phyloP scores from a whole-genome alignment of 2,329 filamentous ascomycete species.

The Escovopsis sp. region DNA sequence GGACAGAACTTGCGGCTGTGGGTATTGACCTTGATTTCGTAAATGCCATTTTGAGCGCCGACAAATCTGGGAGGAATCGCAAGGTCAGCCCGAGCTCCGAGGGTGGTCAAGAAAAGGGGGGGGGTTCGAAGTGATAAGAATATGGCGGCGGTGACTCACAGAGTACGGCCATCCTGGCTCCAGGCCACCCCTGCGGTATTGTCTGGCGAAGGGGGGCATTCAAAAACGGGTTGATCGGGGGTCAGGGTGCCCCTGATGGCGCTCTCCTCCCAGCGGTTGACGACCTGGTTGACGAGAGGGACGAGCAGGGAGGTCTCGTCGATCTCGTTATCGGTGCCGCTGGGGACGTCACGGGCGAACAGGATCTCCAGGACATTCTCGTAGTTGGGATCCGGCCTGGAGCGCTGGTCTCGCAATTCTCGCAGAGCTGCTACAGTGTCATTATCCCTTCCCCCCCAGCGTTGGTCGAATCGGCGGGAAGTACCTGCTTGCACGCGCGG shows the following conservation, averaged over 20 bases:
- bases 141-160: too few species aligned
- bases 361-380: slow-evolving; percentile 24
- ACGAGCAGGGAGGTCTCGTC: slow-evolving; percentile 23
- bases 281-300: slow-evolving; percentile 23
- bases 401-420: slow-evolving; percentile 21
- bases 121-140: too few species aligned
- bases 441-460: slow-evolving; percentile 20
- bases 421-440: slow-evolving; percentile 23
- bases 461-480: slow-evolving; percentile 15
- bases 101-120: not conserved
- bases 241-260: slow-evolving; percentile 17
- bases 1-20: slow-evolving; percentile 45
- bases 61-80: slow-evolving; percentile 33
- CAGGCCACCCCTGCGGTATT: slow-evolving; percentile 48
- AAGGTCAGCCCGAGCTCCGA: slow-evolving; percentile 8
- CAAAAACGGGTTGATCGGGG: slow-evolving; percentile 26
- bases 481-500: slow-evolving; percentile 2
- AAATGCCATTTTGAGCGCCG: slow-evolving; percentile 58
- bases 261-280: slow-evolving; percentile 24
- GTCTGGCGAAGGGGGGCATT: slow-evolving; percentile 31
- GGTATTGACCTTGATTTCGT: slow-evolving; percentile 56
- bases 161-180: slow-evolving; percentile 43
- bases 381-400: slow-evolving; percentile 22
- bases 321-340: slow-evolving; percentile 18
- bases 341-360: slow-evolving; percentile 18